phyloP scores from a whole-genome alignment of 2,329 filamentous ascomycete species.

The Trichoderma atroviride region DNA sequence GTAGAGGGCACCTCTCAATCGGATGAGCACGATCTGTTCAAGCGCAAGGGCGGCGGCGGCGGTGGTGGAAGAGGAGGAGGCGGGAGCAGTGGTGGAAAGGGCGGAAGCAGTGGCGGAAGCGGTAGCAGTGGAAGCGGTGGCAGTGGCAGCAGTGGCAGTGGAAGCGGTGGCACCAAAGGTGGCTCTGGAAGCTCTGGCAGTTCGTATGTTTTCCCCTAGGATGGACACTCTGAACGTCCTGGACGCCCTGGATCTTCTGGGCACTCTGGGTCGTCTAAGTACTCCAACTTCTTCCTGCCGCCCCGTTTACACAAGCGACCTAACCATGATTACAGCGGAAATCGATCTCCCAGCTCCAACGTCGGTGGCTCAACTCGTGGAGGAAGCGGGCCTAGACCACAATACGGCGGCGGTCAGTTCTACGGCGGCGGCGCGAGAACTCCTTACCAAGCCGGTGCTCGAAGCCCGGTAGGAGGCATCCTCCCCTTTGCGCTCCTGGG shows the following conservation, averaged over 20 bases:
- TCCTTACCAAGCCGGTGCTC: slow-evolving; percentile 63
- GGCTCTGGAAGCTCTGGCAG: slow-evolving; percentile 22
- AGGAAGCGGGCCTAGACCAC: slow-evolving; percentile 60
- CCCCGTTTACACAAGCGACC: slow-evolving; percentile 29
- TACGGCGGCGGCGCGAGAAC: slow-evolving; percentile 66
- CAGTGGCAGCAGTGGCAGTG: slow-evolving; percentile 11
- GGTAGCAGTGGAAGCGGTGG: slow-evolving; percentile 28
- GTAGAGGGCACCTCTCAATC: slow-evolving; percentile 32
- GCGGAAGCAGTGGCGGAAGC: slow-evolving; percentile 29
- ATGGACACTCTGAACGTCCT: neutral
- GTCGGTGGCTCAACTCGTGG: slow-evolving; percentile 56
- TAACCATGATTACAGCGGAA: slow-evolving; percentile 32
- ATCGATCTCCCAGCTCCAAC: slow-evolving; percentile 39
- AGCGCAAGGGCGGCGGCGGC: slow-evolving; percentile 63
- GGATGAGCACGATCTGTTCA: slow-evolving; percentile 54
- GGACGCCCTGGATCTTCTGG: slow-evolving; percentile 13
- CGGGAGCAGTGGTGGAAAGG: slow-evolving; percentile 33
- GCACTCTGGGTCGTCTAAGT: neutral
- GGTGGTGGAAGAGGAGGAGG: slow-evolving; percentile 51
- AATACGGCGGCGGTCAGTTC: slow-evolving; percentile 63
- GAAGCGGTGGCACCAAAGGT: slow-evolving; percentile 23
- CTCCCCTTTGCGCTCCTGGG: slow-evolving; percentile 55
- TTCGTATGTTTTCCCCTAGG: slow-evolving; percentile 23
- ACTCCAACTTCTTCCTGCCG: neutral
- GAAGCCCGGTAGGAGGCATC: slow-evolving; percentile 51